Evolutionary conservation across 2,329 filamentous ascomycete genomes (phyloP), one percentile per base, ranked within the genome.

Genomic region (Trichoderma afroharzianum): DNA sequence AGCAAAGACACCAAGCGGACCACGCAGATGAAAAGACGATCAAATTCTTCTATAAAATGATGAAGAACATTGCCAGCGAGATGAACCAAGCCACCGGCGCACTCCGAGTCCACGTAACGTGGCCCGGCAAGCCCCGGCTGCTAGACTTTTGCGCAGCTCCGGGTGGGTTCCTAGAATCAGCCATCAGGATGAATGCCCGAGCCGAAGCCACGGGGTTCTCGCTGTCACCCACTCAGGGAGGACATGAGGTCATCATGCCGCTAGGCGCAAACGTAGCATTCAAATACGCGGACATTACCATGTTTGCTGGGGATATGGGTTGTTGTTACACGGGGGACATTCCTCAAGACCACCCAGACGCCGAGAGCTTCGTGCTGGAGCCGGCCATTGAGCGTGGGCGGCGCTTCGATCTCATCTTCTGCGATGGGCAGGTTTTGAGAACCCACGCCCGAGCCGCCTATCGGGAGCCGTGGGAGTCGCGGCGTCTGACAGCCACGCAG

Each of bases 111-210:
- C 24, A 3, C 33, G 12, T 6, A 55, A n/a, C 24, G 18, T 5
- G 30, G 62, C 2, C 68, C 63, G 4, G 39, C n/a, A 73, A 71
- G 6, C 73, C 75, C 0, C 75, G 58, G 11, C 80, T 89, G 24
- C 82, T 90, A 1, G 87, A 90, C 73, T 80, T 88, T 72, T 88
- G 87, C 76, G 84, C 86, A 80, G 87, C 87, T 0, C 87, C 87
- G 0, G 87, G 87, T 5, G 87, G 84, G 1, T 90, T 87, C 73
- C 77, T 85, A 3, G 72, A 74, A 0, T 78, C 76, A 9, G 81
- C 81, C 0, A 73, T 87, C 30, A 43, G 76, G 4, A 72, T 74
- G 12, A 85, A 83, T 63, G 82, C 78, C 0, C 39, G 62, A 0
- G 79, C 83, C 3, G 68, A 32, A 0, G 77, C 77, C 21, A 75